Evolutionary conservation across 129 eudicot species (phyloP).

Genomic region (Solidago caesia): DNA sequence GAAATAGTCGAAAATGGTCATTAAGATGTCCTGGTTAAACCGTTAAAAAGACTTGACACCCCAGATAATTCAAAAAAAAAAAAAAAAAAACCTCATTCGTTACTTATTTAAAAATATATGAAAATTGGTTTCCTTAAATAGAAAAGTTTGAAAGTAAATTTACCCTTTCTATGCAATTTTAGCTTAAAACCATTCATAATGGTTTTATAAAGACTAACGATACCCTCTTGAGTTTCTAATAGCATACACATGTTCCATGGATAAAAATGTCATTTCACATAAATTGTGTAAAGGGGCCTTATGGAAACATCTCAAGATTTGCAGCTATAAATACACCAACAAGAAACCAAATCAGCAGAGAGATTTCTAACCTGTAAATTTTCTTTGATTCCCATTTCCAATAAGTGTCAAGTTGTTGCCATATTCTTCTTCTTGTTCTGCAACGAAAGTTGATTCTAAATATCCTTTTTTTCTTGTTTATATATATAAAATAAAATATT

Average conservation of each 20-base stretch:
- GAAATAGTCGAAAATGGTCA: too few relatives aligned
- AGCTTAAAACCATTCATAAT: neutral
- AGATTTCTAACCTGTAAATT: slow-evolving; percentile 22
- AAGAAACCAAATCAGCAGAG: slow-evolving; percentile 27
- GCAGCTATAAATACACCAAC: slow-evolving; percentile 53
- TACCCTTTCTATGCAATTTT: neutral
- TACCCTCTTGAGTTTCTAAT: neutral
- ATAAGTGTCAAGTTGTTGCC: slow-evolving; percentile 19
- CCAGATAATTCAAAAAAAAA: too few relatives aligned
- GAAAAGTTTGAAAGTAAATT: neutral
- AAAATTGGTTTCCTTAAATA: neutral
- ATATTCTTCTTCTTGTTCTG: slow-evolving; percentile 14
- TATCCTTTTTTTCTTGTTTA: slow-evolving; percentile 26
- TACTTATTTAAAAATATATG: too few relatives aligned
- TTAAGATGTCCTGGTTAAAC: too few relatives aligned
- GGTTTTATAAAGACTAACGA: neutral
- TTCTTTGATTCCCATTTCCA: slow-evolving; percentile 29
- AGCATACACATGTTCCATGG: slow-evolving; percentile 2
- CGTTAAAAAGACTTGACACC: too few relatives aligned
- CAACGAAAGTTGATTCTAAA: slow-evolving; percentile 5
- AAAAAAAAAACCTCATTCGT: too few relatives aligned
- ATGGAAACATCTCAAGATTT: slow-evolving; percentile 18
- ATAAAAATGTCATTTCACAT: slow-evolving; percentile 25
- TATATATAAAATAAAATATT: slow-evolving; percentile 8
- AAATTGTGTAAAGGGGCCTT: neutral